A percentile compares a stretch with the other conserved stretches of the same genome.
Conservation (phyloP, 495 filamentous ascomycete genomes). For the Penicillium egyptiacum region DNA sequence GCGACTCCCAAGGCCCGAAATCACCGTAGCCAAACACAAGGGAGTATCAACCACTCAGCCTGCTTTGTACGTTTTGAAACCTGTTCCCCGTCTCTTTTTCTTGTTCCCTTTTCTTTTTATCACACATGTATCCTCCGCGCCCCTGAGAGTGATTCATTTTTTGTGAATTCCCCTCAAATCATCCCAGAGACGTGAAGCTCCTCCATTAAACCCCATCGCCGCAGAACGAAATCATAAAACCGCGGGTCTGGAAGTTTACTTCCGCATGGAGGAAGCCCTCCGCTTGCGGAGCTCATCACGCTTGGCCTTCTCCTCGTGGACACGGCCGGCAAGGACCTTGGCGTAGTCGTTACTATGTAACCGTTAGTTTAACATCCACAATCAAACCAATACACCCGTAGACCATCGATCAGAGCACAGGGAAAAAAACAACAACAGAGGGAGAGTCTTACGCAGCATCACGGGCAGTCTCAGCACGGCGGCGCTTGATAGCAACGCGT, state of each 20-base stretch:
- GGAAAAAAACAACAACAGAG: not conserved
- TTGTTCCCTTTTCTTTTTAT: slow-evolving; percentile 27
- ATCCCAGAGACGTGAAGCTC: slow-evolving; percentile 31
- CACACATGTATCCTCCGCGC: slow-evolving; percentile 31
- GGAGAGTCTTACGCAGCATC: slow-evolving; percentile 88
- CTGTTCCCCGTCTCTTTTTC: slow-evolving; percentile 28
- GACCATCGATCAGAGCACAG: slow-evolving; percentile 11
- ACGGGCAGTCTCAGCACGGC: slow-evolving; percentile 88
- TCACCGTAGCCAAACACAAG: slow-evolving; percentile 23
- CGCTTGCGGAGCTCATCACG: slow-evolving; percentile 93
- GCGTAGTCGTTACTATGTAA: slow-evolving; percentile 76
- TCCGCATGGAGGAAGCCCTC: slow-evolving; percentile 91
- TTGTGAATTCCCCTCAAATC: slow-evolving; percentile 24
- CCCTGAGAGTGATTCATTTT: slow-evolving; percentile 35
- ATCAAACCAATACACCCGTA: slow-evolving; percentile 21
- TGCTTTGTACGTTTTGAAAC: slow-evolving; percentile 24
- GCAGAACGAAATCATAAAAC: slow-evolving; percentile 38
- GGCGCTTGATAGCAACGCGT: slow-evolving; percentile 94
- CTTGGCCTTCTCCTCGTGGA: slow-evolving; percentile 87
- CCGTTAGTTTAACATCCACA: slow-evolving; percentile 25
- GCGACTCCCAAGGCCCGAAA: slow-evolving; percentile 19
- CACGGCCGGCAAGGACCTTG: slow-evolving; percentile 89
- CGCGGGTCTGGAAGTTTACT: slow-evolving; percentile 55
- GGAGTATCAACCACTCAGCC: slow-evolving; percentile 24
- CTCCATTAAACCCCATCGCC: slow-evolving; percentile 41